Conservation (phyloP, 352 stramenopile genomes). For the Phytophthora crassamura region DNA sequence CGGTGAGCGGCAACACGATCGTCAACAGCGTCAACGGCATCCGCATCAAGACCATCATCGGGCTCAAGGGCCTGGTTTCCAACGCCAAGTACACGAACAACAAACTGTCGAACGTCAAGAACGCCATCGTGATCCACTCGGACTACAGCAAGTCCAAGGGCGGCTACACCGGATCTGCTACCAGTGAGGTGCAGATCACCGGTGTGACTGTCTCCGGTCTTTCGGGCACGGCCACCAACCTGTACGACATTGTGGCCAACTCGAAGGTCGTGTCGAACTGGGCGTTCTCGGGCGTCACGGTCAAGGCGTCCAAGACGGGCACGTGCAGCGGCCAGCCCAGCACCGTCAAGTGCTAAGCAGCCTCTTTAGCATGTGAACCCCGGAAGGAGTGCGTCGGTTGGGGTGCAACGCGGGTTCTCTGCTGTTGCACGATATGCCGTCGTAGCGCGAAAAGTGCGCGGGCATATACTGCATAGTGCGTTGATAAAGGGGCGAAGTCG, state of each 20-base stretch:
- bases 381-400: too few relatives aligned
- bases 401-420: too few relatives aligned
- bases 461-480: neutral
- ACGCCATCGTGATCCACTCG: slow-evolving; percentile 24
- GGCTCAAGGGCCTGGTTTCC: too few relatives aligned
- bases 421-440: slow-evolving; percentile 2
- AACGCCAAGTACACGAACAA: too few relatives aligned
- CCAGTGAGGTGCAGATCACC: slow-evolving; percentile 10
- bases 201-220: slow-evolving; percentile 13
- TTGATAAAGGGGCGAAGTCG: neutral
- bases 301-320: slow-evolving; percentile 19
- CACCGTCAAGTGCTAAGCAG: slow-evolving; percentile 28
- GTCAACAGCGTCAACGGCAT: too few relatives aligned
- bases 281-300: slow-evolving; percentile 30
- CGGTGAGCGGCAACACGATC: too few relatives aligned
- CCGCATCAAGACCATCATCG: too few relatives aligned
- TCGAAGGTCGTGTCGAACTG: slow-evolving; percentile 25
- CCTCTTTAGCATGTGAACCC: too few relatives aligned
- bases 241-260: slow-evolving; percentile 28
- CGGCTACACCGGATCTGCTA: slow-evolving; percentile 17
- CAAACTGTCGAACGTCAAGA: too few relatives aligned
- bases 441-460: neutral
- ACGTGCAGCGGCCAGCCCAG: slow-evolving; percentile 31
- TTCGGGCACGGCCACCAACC: slow-evolving; percentile 21
- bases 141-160: slow-evolving; percentile 28